A percentile compares a stretch with the other conserved stretches of the same genome.
Conservation (phyloP, 1,139 yeast genomes). For the Blastobotrys capitulatus region DNA sequence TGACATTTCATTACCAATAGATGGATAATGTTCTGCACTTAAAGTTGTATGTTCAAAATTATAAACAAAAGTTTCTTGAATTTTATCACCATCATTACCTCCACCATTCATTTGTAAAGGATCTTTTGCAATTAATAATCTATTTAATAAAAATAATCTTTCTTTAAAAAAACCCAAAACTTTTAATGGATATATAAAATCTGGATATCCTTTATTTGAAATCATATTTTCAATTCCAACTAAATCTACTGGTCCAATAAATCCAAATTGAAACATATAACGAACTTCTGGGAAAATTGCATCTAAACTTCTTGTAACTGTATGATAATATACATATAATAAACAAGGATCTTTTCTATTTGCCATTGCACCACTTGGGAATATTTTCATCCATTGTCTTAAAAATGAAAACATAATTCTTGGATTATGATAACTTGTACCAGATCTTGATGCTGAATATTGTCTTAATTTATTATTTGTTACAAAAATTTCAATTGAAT, state of each 20-base stretch:
- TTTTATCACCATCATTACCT: constrained; percentile 18
- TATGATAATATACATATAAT: constrained; percentile 34
- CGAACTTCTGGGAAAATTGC: constrained; percentile 38
- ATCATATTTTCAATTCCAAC: constrained; percentile 26
- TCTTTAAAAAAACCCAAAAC: constrained; percentile 33
- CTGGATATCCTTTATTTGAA: constrained; percentile 12
- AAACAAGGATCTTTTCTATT: constrained; percentile 4
- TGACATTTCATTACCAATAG: constrained; percentile 10
- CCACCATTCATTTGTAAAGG: constrained; percentile 28
- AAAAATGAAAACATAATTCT: constrained; percentile 23
- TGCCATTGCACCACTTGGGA: constrained; percentile 27
- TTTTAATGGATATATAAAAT: constrained; percentile 32
- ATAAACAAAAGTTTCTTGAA: constrained; percentile 28
- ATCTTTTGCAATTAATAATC: constrained; percentile 27
- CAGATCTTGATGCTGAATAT: constrained; percentile 13
- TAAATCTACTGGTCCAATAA: constrained; percentile 34
- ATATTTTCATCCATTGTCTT: constrained; percentile 27
- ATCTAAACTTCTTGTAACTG: constrained; percentile 30
- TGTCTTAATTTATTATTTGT: constrained; percentile 13
- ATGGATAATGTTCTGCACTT: constrained; percentile 22
- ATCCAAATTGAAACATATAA: constrained; percentile 36
- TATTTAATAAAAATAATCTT: constrained; percentile 29
- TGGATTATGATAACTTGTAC: constrained; percentile 23
- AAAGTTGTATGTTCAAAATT: constrained; percentile 19
- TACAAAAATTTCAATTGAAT: constrained; percentile 20